Evolutionary conservation across 768 basidiomycete species (phyloP), one percentile per base, ranked within the genome.

Genomic region (Rhizopogon rudus): DNA sequence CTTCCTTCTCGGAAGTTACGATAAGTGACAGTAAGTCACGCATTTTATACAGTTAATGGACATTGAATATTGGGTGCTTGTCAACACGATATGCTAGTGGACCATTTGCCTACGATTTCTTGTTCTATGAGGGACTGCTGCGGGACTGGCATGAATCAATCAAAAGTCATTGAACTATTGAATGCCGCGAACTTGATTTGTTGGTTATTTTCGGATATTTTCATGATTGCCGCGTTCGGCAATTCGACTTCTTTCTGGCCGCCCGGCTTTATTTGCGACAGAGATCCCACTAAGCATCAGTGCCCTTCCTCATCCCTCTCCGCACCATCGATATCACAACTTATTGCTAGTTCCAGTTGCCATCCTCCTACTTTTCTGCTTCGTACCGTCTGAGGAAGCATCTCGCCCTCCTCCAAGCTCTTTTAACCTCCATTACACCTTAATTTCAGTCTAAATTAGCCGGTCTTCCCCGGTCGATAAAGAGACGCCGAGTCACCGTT

Each of bases 181-280:
- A 14, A 45, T 45, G 28, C 29, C 25, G 25, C 17, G n/a, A 46
- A 46, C 12, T 31, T 35, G 14, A 33, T 33, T 48, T 37, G 14
- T 35, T 66, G 68, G 60, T 66, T 64, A 53, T 68, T 65, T 65
- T 68, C 68, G 68, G 68, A 68, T 60, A 68, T 57, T 57, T 60
- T 67, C 66, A 48, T 72, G 68, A 70, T 70, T 68, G 69, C 69
- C 69, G 69, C 60, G 56, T 56, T 69, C 69, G 69, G 70, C 70
- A 70, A 72, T 65, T 63, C 58, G 71, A 45, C 65, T 67, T 70
- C 62, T 63, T 63, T 66, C 68, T 63, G 61, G 35, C 66, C 69
- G 69, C 70, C 62, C 63, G 70, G 70, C 70, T 72, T 70, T 70
- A 70, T 72, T 70, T 70, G 65, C 70, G 61, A 72, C 70, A 71